phyloP scores from a whole-genome alignment of 2,329 filamentous ascomycete species.

The Hansfordia pulvinata region DNA sequence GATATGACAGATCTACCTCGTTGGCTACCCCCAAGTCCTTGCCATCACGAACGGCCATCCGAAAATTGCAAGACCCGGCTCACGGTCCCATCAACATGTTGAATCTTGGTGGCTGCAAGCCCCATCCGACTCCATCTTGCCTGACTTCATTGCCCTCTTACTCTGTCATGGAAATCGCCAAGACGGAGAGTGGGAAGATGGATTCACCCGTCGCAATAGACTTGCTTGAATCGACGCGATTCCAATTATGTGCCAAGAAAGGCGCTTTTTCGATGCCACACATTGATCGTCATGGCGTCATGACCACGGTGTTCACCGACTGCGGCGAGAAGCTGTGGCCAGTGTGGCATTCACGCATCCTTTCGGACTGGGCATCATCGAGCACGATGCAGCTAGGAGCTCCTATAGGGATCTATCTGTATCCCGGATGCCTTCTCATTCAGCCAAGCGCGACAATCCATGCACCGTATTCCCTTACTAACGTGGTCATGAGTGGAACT shows the following conservation, averaged over 20 bases:
- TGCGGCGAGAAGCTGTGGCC: constrained; percentile 1
- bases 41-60: too few relatives aligned
- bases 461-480: constrained; percentile 1
- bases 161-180: neutral
- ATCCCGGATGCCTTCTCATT: constrained; percentile 1
- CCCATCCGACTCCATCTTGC: neutral
- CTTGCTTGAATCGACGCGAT: too few relatives aligned
- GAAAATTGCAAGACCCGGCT: neutral
- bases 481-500: constrained; percentile 1
- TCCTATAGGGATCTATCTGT: neutral
- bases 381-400: neutral
- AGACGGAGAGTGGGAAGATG: neutral
- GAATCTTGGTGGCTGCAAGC: neutral
- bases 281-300: constrained; percentile 1
- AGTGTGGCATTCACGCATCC: neutral
- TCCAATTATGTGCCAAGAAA: neutral
- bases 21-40: too few relatives aligned
- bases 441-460: constrained; percentile 1
- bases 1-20: too few relatives aligned
- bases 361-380: neutral
- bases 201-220: neutral
- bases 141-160: neutral
- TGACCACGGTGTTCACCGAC: constrained; percentile 1
- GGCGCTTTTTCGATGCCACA: constrained; percentile 1
- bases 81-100: neutral